Evolutionary conservation across 768 basidiomycete species (phyloP).

Genomic region (Pholiota molesta): DNA sequence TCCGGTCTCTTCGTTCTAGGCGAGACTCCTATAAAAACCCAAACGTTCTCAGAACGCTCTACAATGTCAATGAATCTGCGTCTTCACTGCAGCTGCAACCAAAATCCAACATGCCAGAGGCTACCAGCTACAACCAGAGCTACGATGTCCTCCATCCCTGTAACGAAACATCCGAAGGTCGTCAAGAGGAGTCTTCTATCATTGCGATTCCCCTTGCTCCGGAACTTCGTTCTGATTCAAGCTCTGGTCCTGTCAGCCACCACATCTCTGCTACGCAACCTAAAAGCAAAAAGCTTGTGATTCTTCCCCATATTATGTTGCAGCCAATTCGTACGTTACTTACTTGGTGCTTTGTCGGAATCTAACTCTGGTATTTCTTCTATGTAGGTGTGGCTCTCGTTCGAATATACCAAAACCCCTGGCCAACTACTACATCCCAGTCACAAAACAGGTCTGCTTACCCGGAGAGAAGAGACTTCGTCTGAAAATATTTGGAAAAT

Average conservation of each 20-base stretch:
- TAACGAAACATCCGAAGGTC: no score
- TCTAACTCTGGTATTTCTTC: background rate
- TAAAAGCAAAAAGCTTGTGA: background rate
- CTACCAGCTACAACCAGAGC: background rate
- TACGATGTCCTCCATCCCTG: no score
- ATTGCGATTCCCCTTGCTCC: background rate
- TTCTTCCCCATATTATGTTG: background rate
- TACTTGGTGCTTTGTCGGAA: background rate
- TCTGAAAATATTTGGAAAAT: background rate
- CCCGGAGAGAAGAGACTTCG: background rate
- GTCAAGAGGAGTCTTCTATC: background rate
- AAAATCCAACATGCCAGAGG: no score
- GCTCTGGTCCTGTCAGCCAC: background rate
- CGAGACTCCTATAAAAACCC: constrained; percentile 3
- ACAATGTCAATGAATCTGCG: constrained; percentile 2
- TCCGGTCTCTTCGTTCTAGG: constrained; percentile 3
- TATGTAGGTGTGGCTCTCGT: background rate
- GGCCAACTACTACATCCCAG: background rate
- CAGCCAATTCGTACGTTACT: constrained; percentile 5
- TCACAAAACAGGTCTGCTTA: background rate
- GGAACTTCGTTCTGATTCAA: background rate
- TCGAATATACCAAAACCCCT: background rate
- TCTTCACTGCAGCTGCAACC: background rate
- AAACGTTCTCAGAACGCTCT: constrained; percentile 1
- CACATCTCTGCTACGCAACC: background rate